Evolutionary conservation across 805 yeast species (phyloP).

Genomic region (Candida maesae): DNA sequence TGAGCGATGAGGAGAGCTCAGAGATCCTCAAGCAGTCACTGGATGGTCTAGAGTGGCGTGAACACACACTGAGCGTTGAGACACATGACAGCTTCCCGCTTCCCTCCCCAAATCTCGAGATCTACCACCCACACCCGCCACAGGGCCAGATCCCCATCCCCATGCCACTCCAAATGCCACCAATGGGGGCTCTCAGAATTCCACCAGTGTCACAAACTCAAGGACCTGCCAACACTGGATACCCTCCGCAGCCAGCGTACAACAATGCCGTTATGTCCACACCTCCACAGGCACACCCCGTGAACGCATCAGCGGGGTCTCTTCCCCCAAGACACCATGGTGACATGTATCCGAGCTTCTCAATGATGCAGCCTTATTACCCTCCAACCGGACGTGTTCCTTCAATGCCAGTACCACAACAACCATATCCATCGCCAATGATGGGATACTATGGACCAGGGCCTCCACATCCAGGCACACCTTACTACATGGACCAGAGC

Average conservation of each 20-base stretch:
- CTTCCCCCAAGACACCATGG: not conserved
- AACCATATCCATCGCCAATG: conserved; percentile 1
- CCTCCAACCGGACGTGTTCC: not conserved
- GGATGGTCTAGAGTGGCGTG: conserved; percentile 20
- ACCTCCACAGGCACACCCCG: conserved; percentile 3
- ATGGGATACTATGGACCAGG: conserved; percentile 5
- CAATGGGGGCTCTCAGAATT: not conserved
- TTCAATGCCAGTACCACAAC: not conserved
- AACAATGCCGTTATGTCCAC: not conserved
- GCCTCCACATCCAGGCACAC: not conserved
- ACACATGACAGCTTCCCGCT: not conserved
- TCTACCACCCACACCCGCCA: not conserved
- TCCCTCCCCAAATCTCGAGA: not conserved
- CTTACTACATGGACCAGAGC: not conserved
- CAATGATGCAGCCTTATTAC: not conserved
- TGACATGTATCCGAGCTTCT: not conserved
- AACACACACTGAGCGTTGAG: conserved; percentile 10
- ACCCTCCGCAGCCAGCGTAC: too few relatives aligned
- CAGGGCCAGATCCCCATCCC: conserved; percentile 1
- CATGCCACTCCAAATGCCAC: conserved; percentile 2
- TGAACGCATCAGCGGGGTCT: too few relatives aligned
- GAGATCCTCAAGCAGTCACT: conserved; percentile 7
- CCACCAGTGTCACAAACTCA: not conserved
- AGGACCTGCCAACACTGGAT: too few relatives aligned
- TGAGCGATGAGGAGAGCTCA: conserved; percentile 14